Evolutionary conservation across 768 basidiomycete species (phyloP).

Genomic region (Suillus decipiens): DNA sequence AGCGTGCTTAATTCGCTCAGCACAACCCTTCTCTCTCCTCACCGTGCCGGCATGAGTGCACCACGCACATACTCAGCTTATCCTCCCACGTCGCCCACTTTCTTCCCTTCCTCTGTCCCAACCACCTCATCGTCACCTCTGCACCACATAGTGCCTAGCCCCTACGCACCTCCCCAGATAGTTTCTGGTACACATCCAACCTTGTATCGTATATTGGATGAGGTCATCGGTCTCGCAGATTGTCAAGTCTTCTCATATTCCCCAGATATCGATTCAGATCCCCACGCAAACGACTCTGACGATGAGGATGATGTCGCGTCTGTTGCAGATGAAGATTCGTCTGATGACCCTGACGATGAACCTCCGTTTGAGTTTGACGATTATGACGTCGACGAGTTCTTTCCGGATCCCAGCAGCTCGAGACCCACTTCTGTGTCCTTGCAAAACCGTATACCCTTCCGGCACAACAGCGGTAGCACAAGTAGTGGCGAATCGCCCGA

Average conservation of each 20-base stretch:
- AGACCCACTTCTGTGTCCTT: constrained; percentile 16
- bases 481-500: constrained; percentile 35
- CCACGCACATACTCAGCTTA: constrained; percentile 87
- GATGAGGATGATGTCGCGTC: constrained; percentile 76
- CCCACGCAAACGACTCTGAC: constrained; percentile 81
- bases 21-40: constrained; percentile 77
- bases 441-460: constrained; percentile 18
- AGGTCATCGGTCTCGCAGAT: constrained; percentile 85
- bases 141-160: constrained; percentile 57
- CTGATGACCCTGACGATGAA: constrained; percentile 73
- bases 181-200: constrained; percentile 86
- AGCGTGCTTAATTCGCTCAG: constrained; percentile 83
- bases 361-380: constrained; percentile 78
- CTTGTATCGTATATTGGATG: constrained; percentile 84
- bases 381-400: constrained; percentile 66
- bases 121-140: constrained; percentile 68
- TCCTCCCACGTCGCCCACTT: constrained; percentile 68
- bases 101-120: constrained; percentile 76
- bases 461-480: constrained; percentile 38
- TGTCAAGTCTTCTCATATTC: constrained; percentile 96
- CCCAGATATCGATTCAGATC: constrained; percentile 93
- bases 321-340: constrained; percentile 67
- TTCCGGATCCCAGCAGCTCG: constrained; percentile 17
- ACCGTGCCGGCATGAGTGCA: constrained; percentile 62
- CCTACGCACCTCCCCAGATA: constrained; percentile 70